These are phyloP conservation scores for Rubia balearica DNA, from an alignment of 305 asterid species.

Conservation along the genomic window DNA sequence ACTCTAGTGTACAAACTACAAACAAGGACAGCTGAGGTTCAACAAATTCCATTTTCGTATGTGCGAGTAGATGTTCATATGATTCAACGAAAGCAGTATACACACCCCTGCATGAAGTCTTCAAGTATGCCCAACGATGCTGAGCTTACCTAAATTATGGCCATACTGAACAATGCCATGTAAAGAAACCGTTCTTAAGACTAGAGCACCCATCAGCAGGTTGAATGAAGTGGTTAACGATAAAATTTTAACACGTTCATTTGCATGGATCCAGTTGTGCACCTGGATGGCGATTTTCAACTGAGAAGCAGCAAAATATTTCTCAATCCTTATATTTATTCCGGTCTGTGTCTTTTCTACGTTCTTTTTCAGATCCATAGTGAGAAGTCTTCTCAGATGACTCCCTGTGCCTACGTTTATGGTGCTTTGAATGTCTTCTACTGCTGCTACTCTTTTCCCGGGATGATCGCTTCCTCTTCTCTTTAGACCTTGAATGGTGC, in stretches of 20 bases:
- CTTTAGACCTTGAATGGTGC: conserved; percentile 40
- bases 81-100: background rate
- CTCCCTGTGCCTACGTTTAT: conserved; percentile 52
- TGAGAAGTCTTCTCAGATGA: conserved; percentile 49
- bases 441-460: conserved; percentile 47
- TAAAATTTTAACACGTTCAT: background rate
- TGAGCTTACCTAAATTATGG: too few species aligned
- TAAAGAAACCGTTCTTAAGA: background rate
- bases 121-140: background rate
- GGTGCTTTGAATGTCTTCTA: conserved; percentile 65
- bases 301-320: background rate
- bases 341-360: conserved; percentile 39
- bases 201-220: background rate
- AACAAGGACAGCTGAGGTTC: background rate
- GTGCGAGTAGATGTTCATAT: background rate
- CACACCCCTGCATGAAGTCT: background rate
- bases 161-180: background rate
- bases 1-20: background rate
- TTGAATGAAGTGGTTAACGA: background rate
- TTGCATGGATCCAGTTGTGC: background rate
- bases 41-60: background rate
- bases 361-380: conserved; percentile 43
- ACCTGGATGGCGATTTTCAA: background rate
- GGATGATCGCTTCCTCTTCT: conserved; percentile 38
- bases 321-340: conserved; percentile 34